phyloP scores from a whole-genome alignment of 2,329 filamentous ascomycete species.

The Anisogramma anomala region DNA sequence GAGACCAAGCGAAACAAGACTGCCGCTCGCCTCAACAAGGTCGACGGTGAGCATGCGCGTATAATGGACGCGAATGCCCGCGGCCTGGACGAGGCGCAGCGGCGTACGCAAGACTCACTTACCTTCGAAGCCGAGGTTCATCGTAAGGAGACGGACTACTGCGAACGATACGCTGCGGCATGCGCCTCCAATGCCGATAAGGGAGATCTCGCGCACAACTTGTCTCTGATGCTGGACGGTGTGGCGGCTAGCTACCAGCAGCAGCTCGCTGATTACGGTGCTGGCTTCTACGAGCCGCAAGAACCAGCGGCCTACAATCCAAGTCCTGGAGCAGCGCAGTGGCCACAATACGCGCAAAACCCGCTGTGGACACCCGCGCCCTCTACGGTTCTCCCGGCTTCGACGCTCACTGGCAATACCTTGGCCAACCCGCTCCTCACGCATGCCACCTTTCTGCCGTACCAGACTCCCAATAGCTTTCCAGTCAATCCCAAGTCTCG shows the following conservation, averaged over 20 bases:
- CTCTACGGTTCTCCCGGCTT: slow-evolving; percentile 6
- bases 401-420: slow-evolving; percentile 17
- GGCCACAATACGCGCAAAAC: slow-evolving; percentile 13
- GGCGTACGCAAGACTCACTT: slow-evolving; percentile 39
- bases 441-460: slow-evolving; percentile 23
- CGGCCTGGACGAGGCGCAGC: slow-evolving; percentile 52
- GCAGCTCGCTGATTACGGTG: slow-evolving; percentile 21
- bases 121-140: slow-evolving; percentile 35
- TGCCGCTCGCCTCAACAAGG: slow-evolving; percentile 56
- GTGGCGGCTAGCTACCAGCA: slow-evolving; percentile 32
- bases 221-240: slow-evolving; percentile 26
- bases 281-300: slow-evolving; percentile 26
- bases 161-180: slow-evolving; percentile 27
- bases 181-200: slow-evolving; percentile 27
- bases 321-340: slow-evolving; percentile 7
- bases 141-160: slow-evolving; percentile 33
- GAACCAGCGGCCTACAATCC: slow-evolving; percentile 14
- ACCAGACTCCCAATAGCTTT: slow-evolving; percentile 23
- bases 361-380: slow-evolving; percentile 13
- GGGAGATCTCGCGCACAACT: slow-evolving; percentile 27
- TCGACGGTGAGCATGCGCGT: slow-evolving; percentile 59
- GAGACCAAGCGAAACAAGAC: slow-evolving; percentile 64
- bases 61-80: slow-evolving; percentile 58
- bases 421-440: slow-evolving; percentile 25
- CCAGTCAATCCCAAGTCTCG: slow-evolving; percentile 31